phyloP scores from a whole-genome alignment of 495 filamentous ascomycete species.

The Cetradonia linearis region DNA sequence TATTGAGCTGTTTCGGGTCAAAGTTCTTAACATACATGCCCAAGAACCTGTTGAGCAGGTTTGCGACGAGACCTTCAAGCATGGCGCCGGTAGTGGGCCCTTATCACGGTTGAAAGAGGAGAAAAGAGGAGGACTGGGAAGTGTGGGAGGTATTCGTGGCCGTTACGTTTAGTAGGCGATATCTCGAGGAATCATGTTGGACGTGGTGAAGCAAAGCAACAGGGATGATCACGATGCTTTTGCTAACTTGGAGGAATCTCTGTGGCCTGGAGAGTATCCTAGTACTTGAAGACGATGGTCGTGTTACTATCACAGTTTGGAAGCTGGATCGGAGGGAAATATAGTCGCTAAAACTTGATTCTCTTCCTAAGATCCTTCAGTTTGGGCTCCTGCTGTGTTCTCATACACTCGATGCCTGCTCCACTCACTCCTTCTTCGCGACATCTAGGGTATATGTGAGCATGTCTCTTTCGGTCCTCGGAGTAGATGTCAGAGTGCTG shows the following conservation, averaged over 20 bases:
- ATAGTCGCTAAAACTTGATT: conserved; percentile 3
- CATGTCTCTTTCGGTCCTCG: not conserved
- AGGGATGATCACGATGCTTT: conserved; percentile 13
- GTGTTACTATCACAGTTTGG: not conserved
- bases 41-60: conserved; percentile 94
- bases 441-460: too few species aligned
- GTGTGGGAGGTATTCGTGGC: not conserved
- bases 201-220: conserved; percentile 14
- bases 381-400: not conserved
- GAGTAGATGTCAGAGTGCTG: not conserved
- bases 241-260: not conserved
- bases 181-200: conserved; percentile 6
- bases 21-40: conserved; percentile 99
- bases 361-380: not conserved
- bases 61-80: conserved; percentile 65
- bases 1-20: conserved; percentile 88
- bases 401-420: not conserved
- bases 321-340: not conserved
- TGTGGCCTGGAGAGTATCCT: not conserved
- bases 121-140: conserved; percentile 9
- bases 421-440: too few species aligned
- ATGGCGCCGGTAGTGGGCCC: conserved; percentile 39
- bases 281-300: not conserved
- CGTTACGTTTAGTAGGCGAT: conserved; percentile 1
- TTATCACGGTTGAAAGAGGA: conserved; percentile 32